Conservation (phyloP, 768 basidiomycete genomes). For the Russula emetica region DNA sequence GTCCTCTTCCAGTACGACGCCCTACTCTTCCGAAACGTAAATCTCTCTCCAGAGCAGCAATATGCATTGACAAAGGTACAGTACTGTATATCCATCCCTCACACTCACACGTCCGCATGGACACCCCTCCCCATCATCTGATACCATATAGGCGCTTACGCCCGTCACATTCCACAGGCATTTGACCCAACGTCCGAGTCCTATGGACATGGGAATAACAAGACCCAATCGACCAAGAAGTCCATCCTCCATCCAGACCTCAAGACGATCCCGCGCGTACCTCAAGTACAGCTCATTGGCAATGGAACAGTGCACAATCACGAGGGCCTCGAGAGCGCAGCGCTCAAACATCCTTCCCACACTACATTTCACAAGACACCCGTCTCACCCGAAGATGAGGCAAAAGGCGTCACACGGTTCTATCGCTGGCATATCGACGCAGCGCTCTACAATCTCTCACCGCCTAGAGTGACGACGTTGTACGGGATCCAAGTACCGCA, state of each 20-base stretch:
- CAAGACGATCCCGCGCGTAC: slow-evolving; percentile 81
- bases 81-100: too few species aligned
- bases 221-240: slow-evolving; percentile 65
- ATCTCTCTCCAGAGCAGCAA: slow-evolving; percentile 75
- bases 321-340: slow-evolving; percentile 67
- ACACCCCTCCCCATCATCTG: not conserved
- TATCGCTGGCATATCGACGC: slow-evolving; percentile 92
- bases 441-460: slow-evolving; percentile 68
- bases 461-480: slow-evolving; percentile 78
- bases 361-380: slow-evolving; percentile 76
- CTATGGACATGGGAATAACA: slow-evolving; percentile 89
- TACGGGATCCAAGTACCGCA: slow-evolving; percentile 68
- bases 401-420: slow-evolving; percentile 68
- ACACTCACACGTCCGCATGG: not conserved
- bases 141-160: slow-evolving; percentile 6
- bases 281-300: slow-evolving; percentile 87
- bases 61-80: slow-evolving; percentile 77
- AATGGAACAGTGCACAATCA: slow-evolving; percentile 75
- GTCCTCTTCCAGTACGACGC: slow-evolving; percentile 51
- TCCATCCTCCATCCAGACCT: slow-evolving; percentile 85
- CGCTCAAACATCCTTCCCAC: slow-evolving; percentile 80
- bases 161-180: slow-evolving; percentile 44
- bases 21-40: slow-evolving; percentile 68
- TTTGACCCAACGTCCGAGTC: slow-evolving; percentile 63
- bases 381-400: slow-evolving; percentile 67